A percentile compares a stretch with the other conserved stretches of the same genome.
Evolutionary conservation across 371 early-diverging fungal species (phyloP).

Genomic region (Thermomucor indicae-seudaticae): DNA sequence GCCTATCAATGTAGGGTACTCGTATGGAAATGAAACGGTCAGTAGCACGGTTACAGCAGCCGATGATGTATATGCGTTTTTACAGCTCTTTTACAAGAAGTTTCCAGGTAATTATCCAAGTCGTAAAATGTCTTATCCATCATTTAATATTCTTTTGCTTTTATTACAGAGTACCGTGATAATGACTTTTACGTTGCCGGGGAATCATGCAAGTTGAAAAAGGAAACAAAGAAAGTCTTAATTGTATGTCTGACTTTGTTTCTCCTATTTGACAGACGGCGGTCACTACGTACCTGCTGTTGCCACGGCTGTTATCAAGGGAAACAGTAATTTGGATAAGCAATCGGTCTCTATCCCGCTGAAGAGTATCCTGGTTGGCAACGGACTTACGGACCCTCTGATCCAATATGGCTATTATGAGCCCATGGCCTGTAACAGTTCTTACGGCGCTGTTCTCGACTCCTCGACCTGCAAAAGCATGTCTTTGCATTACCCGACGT

Average conservation of each 20-base stretch:
- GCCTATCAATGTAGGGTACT: slow-evolving; percentile 72
- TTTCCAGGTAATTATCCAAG: slow-evolving; percentile 53
- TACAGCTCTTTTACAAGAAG: slow-evolving; percentile 68
- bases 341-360: slow-evolving; percentile 56
- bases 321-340: slow-evolving; percentile 9
- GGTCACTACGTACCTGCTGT: slow-evolving; percentile 81
- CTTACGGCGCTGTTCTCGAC: slow-evolving; percentile 73
- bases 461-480: slow-evolving; percentile 67
- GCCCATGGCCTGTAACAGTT: slow-evolving; percentile 80
- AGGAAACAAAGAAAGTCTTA: slow-evolving; percentile 3
- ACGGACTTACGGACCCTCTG: slow-evolving; percentile 88
- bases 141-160: neutral
- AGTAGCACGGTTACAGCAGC: slow-evolving; percentile 47
- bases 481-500: slow-evolving; percentile 65
- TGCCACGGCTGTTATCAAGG: slow-evolving; percentile 17
- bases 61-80: slow-evolving; percentile 58
- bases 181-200: slow-evolving; percentile 57
- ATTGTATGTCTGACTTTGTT: slow-evolving; percentile 1
- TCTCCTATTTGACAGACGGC: slow-evolving; percentile 25
- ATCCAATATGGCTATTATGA: slow-evolving; percentile 86
- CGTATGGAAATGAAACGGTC: slow-evolving; percentile 53
- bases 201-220: slow-evolving; percentile 53
- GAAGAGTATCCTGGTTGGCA: slow-evolving; percentile 80
- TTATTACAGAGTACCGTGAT: slow-evolving; percentile 17
- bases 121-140: neutral